Conservation (phyloP, 768 basidiomycete genomes). For the Rhodotorula diobovata region DNA sequence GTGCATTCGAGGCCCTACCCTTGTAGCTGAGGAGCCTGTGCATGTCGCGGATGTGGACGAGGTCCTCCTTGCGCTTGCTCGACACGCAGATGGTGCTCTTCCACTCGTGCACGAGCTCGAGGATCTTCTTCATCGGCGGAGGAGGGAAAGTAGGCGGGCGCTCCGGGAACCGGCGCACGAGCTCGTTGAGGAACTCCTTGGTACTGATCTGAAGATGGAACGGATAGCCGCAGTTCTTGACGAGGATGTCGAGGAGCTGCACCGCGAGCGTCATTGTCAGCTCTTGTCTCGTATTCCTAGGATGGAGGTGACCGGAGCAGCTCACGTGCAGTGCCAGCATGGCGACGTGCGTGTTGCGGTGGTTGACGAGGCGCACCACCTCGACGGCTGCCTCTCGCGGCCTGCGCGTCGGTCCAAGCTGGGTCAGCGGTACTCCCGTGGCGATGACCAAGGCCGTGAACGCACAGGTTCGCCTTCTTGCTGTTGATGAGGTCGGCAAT, state of each 20-base stretch:
- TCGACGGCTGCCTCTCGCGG: slow-evolving; percentile 88
- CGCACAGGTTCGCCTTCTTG: slow-evolving; percentile 92
- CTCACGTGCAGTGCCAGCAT: slow-evolving; percentile 67
- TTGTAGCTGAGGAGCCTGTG: slow-evolving; percentile 89
- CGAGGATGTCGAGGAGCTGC: slow-evolving; percentile 76
- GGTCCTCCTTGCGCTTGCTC: slow-evolving; percentile 89
- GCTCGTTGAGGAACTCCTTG: slow-evolving; percentile 96
- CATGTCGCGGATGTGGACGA: slow-evolving; percentile 97
- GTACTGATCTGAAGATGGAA: slow-evolving; percentile 95
- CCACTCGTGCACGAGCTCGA: slow-evolving; percentile 90
- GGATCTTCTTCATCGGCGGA: slow-evolving; percentile 86
- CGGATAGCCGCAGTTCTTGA: slow-evolving; percentile 93
- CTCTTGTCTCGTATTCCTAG: not conserved
- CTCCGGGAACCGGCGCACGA: slow-evolving; percentile 95
- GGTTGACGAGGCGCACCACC: slow-evolving; percentile 77
- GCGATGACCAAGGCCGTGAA: not conserved
- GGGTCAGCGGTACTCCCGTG: not conserved
- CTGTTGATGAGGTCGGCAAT: slow-evolving; percentile 86
- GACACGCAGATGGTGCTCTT: slow-evolving; percentile 85
- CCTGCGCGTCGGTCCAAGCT: slow-evolving; percentile 49
- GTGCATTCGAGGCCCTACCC: slow-evolving; percentile 59
- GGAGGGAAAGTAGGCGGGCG: slow-evolving; percentile 91
- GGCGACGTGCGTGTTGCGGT: slow-evolving; percentile 85
- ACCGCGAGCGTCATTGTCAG: not conserved
- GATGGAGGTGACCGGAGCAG: not conserved